Percentiles rank a stretch among this genome's conserved stretches.
Evolutionary conservation across 495 filamentous ascomycete species (phyloP).

Genomic region (Penicillium fimorum): DNA sequence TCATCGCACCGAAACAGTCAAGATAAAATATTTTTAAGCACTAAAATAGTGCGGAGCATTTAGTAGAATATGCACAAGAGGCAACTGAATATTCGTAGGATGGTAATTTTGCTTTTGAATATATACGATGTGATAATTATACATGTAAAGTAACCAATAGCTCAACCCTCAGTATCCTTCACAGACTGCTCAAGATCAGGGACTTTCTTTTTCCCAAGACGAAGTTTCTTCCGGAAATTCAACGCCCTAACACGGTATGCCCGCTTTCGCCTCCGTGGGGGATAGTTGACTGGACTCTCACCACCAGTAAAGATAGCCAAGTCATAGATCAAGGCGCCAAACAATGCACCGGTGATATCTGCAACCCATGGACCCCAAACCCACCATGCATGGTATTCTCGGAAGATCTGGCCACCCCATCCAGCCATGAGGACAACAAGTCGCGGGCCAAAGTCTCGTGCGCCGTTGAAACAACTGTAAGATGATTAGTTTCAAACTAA

Average conservation of each 20-base stretch:
- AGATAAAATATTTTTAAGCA: too few relatives aligned
- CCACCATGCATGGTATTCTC: slow-evolving; percentile 22
- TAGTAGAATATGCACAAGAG: slow-evolving; percentile 8
- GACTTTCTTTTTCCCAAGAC: neutral
- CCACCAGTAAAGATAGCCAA: slow-evolving; percentile 27
- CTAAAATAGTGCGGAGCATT: too few relatives aligned
- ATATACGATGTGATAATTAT: neutral
- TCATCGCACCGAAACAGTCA: too few relatives aligned
- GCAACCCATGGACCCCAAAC: slow-evolving; percentile 27
- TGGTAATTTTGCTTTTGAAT: neutral
- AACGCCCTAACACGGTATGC: slow-evolving; percentile 4
- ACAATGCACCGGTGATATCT: slow-evolving; percentile 20
- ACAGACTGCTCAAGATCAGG: neutral
- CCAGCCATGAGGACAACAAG: slow-evolving; percentile 29
- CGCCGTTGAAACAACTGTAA: slow-evolving; percentile 24
- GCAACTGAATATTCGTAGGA: neutral
- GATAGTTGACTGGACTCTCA: slow-evolving; percentile 26
- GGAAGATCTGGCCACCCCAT: slow-evolving; percentile 17
- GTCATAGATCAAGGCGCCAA: slow-evolving; percentile 22
- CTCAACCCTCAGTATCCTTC: neutral
- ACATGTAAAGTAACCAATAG: neutral
- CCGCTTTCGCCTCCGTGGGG: slow-evolving; percentile 16
- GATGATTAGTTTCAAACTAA: neutral
- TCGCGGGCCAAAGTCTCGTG: slow-evolving; percentile 23
- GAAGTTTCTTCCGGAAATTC: neutral